A percentile compares a stretch with the other conserved stretches of the same genome.
Evolutionary conservation across 371 early-diverging fungal species (phyloP).

Genomic region (Cokeromyces recurvatus): DNA sequence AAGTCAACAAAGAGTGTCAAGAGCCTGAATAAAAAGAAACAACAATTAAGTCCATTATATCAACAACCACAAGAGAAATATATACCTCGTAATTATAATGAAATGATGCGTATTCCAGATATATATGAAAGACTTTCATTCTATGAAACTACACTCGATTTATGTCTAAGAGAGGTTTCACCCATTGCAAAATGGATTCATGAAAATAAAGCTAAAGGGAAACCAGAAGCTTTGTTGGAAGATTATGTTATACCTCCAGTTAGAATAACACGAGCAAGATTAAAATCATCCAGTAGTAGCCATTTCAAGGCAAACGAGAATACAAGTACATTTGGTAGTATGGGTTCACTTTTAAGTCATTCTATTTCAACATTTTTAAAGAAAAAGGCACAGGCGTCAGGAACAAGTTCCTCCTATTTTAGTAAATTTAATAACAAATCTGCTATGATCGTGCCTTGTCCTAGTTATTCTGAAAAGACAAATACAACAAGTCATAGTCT

Average conservation of each 20-base stretch:
- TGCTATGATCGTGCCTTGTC: too few relatives aligned
- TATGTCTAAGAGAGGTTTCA: conserved; percentile 25
- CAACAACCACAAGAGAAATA: conserved; percentile 17
- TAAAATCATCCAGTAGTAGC: conserved; percentile 4
- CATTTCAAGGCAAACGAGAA: too few relatives aligned
- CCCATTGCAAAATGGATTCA: conserved; percentile 20
- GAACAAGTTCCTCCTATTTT: too few relatives aligned
- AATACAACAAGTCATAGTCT: conserved; percentile 1
- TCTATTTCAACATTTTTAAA: too few relatives aligned
- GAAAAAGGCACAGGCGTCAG: too few relatives aligned
- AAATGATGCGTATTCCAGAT: conserved; percentile 39
- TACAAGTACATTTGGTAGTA: conserved; percentile 11
- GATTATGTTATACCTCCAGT: too few relatives aligned
- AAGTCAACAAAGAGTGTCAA: conserved; percentile 2
- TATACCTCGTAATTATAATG: conserved; percentile 24
- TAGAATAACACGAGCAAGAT: conserved; percentile 17
- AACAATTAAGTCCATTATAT: background rate
- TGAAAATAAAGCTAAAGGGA: conserved; percentile 17
- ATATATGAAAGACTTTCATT: conserved; percentile 28
- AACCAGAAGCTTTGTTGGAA: conserved; percentile 17
- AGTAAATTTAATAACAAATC: too few relatives aligned
- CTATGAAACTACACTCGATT: conserved; percentile 28
- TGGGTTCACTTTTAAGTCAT: too few relatives aligned
- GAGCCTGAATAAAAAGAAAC: background rate
- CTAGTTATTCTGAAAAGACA: too few relatives aligned